Evolutionary conservation across 805 yeast genomes (phyloP).

Genomic region (Metschnikowia noctiluminum): DNA sequence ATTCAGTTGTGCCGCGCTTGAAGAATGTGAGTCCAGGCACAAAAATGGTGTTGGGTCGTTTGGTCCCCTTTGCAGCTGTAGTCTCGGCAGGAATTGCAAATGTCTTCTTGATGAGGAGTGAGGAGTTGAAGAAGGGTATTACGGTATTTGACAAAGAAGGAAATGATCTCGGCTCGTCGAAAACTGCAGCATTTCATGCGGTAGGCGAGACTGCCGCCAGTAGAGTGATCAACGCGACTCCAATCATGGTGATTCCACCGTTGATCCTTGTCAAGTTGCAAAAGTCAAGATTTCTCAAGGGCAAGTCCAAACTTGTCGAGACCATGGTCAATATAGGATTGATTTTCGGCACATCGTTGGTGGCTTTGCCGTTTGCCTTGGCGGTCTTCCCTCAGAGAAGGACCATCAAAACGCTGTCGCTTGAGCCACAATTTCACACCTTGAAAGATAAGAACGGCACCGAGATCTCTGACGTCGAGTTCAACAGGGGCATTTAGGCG

Average conservation of each 20-base stretch:
- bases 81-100: conserved; percentile 95
- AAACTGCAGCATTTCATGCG: conserved; percentile 84
- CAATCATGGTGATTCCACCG: conserved; percentile 96
- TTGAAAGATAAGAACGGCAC: conserved; percentile 63
- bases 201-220: conserved; percentile 97
- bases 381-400: conserved; percentile 94
- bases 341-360: conserved; percentile 79
- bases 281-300: conserved; percentile 56
- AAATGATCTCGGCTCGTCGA: conserved; percentile 63
- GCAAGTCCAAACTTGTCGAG: conserved; percentile 62
- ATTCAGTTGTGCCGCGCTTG: conserved; percentile 84
- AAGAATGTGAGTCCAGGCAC: conserved; percentile 68
- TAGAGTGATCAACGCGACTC: conserved; percentile 93
- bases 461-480: conserved; percentile 59
- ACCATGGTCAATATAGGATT: conserved; percentile 79
- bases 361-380: conserved; percentile 89
- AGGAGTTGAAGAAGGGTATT: conserved; percentile 86
- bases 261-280: conserved; percentile 76
- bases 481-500: conserved; percentile 84
- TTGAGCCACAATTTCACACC: conserved; percentile 64
- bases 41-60: conserved; percentile 68
- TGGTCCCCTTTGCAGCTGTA: conserved; percentile 98
- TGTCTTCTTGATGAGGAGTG: conserved; percentile 94
- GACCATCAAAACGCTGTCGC: conserved; percentile 48
- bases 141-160: conserved; percentile 63